Evolutionary conservation across 306 rosid genomes (phyloP), one percentile per base, ranked within the genome.

Genomic region (Dryas octopetala): DNA sequence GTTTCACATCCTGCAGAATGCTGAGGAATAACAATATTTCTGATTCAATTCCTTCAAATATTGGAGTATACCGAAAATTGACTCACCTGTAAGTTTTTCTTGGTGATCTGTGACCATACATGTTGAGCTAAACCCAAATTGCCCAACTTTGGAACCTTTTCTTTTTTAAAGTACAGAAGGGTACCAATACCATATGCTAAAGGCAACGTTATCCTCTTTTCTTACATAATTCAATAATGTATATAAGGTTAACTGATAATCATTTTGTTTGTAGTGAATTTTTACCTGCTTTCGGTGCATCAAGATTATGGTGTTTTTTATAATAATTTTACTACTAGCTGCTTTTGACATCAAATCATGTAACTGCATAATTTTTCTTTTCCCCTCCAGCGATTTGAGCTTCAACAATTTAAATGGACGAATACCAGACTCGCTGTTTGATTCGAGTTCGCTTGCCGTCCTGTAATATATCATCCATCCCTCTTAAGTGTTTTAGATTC

Each of bases 11-110:
- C 67, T 81, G 87, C 90, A 91, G 98, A 66, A 91, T 74, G 32
- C 81, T 93, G 79, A 89, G 92, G 75, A 86, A 91, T 70, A 91
- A 72, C 86, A 88, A 91, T 43, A 83, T 91, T 26, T 73, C 92
- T 67, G 91, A 83, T 80, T 78, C 90, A 68, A 83, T 93, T 79
- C 98, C 96, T 55, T 78, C 93, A n/a, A 28, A 78, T 41, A 74
- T 93, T 45, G 93, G 92, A 78, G 96, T 86, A 67, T 79, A 68
- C 73, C 75, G 9, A 59, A 40, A 54, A 51, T 83, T 91, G 85
- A 43, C 62, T 16, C 89, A 74, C 49, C 76, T 91, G 93, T 91
- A 82, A 89, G 93, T 79, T 57, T 60, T n/a, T 54, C 17, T 17
- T 53, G 62, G 74, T 69, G 49, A 41, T 70, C 12, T 28, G 32